Evolutionary conservation across 257 asterid genomes (phyloP).

Genomic region (Salvia splendens): DNA sequence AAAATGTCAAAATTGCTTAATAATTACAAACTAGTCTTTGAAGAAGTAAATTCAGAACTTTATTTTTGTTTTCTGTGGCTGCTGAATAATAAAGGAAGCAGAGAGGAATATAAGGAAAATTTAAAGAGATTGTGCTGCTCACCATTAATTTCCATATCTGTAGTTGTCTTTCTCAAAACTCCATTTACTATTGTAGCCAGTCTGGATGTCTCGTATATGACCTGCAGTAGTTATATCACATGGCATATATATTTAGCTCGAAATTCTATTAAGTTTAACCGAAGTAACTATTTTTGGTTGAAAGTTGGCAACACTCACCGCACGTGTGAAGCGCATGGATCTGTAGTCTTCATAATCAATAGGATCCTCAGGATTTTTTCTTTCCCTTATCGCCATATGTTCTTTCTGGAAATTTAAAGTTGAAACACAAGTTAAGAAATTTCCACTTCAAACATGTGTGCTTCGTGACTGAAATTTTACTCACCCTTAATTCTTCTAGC

Average conservation of each 20-base stretch:
- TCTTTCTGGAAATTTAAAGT: conserved; percentile 48
- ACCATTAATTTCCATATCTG: conserved; percentile 68
- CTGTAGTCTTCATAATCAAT: conserved; percentile 79
- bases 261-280: conserved; percentile 11
- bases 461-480: conserved; percentile 21
- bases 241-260: conserved; percentile 24
- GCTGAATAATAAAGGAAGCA: conserved; percentile 29
- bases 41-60: conserved; percentile 22
- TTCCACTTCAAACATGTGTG: conserved; percentile 21
- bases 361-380: conserved; percentile 78
- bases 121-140: conserved; percentile 32
- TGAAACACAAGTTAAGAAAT: conserved; percentile 1
- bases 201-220: conserved; percentile 65
- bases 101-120: conserved; percentile 1
- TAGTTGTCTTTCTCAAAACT: conserved; percentile 62
- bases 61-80: neutral
- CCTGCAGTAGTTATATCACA: conserved; percentile 42
- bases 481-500: conserved; percentile 77
- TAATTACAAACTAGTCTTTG: conserved; percentile 23
- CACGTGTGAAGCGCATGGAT: conserved; percentile 90
- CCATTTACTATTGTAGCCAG: conserved; percentile 70
- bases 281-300: conserved; percentile 27
- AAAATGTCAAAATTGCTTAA: conserved; percentile 26
- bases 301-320: conserved; percentile 42
- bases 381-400: conserved; percentile 77